Evolutionary conservation across 2,329 filamentous ascomycete genomes (phyloP).

Genomic region (Sarocladium oryzae): DNA sequence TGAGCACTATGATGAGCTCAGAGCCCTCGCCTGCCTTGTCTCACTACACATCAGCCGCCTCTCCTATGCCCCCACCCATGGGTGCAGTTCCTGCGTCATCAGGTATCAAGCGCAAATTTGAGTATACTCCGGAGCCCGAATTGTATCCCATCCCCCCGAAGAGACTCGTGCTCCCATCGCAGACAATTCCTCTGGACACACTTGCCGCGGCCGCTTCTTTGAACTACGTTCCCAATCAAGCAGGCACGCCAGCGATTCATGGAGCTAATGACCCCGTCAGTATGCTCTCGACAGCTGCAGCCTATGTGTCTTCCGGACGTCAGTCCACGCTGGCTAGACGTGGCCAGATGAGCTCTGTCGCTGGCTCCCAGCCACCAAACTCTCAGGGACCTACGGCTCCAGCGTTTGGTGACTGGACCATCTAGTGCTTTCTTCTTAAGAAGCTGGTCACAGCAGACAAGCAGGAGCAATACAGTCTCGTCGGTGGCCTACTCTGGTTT

Average conservation of each 20-base stretch:
- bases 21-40: neutral
- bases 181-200: neutral
- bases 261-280: neutral
- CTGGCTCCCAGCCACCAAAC: too few relatives aligned
- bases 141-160: neutral
- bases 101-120: neutral
- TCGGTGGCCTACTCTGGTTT: too few relatives aligned
- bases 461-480: too few relatives aligned
- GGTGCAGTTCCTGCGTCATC: neutral
- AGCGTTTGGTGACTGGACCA: too few relatives aligned
- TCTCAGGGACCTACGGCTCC: too few relatives aligned
- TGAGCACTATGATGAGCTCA: neutral
- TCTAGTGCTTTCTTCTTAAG: too few relatives aligned
- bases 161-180: neutral
- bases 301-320: neutral
- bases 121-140: neutral
- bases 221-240: neutral
- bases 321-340: too few relatives aligned
- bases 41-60: neutral
- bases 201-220: neutral
- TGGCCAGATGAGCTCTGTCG: too few relatives aligned
- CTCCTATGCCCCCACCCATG: neutral
- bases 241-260: too few relatives aligned
- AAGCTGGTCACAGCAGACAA: too few relatives aligned
- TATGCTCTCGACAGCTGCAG: neutral